A percentile compares a stretch with the other conserved stretches of the same genome.
Evolutionary conservation across 805 yeast species (phyloP).

Genomic region (Isabelozyma pseudorhagii): DNA sequence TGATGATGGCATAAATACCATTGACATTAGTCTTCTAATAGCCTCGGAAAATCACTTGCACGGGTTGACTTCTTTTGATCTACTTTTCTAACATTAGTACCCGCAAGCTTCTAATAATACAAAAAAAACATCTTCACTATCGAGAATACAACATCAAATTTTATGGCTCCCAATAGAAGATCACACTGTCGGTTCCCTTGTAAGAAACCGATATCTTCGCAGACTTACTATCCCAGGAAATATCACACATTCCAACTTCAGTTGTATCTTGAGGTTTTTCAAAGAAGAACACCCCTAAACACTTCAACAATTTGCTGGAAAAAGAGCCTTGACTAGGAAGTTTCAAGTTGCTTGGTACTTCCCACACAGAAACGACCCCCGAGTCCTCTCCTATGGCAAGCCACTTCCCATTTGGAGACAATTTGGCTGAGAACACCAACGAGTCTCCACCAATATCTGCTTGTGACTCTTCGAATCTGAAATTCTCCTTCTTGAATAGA

Average conservation of each 20-base stretch:
- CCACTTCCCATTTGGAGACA: constrained; percentile 48
- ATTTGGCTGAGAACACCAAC: constrained; percentile 51
- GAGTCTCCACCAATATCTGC: constrained; percentile 22
- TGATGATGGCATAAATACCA: too few species aligned
- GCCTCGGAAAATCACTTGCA: too few species aligned
- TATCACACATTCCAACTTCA: constrained; percentile 32
- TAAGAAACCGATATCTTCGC: constrained; percentile 27
- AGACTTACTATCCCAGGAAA: constrained; percentile 33
- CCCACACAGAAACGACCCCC: constrained; percentile 58
- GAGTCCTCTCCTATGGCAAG: constrained; percentile 66
- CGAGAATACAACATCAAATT: too few species aligned
- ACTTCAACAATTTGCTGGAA: constrained; percentile 14
- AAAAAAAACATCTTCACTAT: neutral
- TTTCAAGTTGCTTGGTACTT: constrained; percentile 20
- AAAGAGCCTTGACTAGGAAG: constrained; percentile 1
- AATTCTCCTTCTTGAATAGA: constrained; percentile 24
- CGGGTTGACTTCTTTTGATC: too few species aligned
- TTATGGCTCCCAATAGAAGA: constrained; percentile 14
- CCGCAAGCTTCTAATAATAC: neutral
- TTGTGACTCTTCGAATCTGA: constrained; percentile 8
- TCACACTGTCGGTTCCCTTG: constrained; percentile 30
- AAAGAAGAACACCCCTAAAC: constrained; percentile 21
- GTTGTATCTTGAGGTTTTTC: constrained; percentile 8
- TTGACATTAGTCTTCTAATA: too few species aligned
- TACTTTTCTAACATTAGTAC: too few species aligned